Percentiles rank a stretch among this genome's conserved stretches.
phyloP scores from a whole-genome alignment of 805 yeast genomes.

The Vanderwaltozyma polyspora region DNA sequence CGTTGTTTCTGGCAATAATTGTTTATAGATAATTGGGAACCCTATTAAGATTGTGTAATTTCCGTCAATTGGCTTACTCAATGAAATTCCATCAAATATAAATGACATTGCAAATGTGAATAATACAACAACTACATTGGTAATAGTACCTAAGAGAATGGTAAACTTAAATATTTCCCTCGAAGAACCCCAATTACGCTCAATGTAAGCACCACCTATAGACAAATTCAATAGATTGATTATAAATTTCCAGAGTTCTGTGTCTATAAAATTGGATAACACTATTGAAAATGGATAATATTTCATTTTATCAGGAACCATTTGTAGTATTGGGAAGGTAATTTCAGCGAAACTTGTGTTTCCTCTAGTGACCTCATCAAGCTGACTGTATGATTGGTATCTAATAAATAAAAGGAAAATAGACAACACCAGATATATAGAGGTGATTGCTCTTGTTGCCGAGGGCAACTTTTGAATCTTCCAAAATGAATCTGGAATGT shows the following conservation, averaged over 20 bases:
- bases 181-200: slow-evolving; percentile 49
- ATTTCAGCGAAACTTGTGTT: slow-evolving; percentile 14
- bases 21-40: slow-evolving; percentile 53
- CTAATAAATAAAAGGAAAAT: slow-evolving; percentile 33
- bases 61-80: slow-evolving; percentile 40
- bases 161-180: slow-evolving; percentile 40
- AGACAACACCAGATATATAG: slow-evolving; percentile 32
- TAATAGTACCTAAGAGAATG: slow-evolving; percentile 36
- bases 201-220: slow-evolving; percentile 56
- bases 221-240: slow-evolving; percentile 38
- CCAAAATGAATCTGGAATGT: slow-evolving; percentile 13
- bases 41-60: slow-evolving; percentile 46
- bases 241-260: slow-evolving; percentile 35
- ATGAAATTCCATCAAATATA: slow-evolving; percentile 17
- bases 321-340: slow-evolving; percentile 46
- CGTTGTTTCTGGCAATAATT: slow-evolving; percentile 50
- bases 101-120: slow-evolving; percentile 18
- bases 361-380: slow-evolving; percentile 4
- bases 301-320: slow-evolving; percentile 48
- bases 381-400: slow-evolving; percentile 23
- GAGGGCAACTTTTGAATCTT: slow-evolving; percentile 29
- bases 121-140: slow-evolving; percentile 38
- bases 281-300: slow-evolving; percentile 54
- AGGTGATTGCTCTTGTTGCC: slow-evolving; percentile 37
- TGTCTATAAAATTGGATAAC: slow-evolving; percentile 56